These are phyloP conservation scores for Capronia coronata DNA, from an alignment of 2,329 filamentous ascomycete genomes.

Conservation along the genomic window DNA sequence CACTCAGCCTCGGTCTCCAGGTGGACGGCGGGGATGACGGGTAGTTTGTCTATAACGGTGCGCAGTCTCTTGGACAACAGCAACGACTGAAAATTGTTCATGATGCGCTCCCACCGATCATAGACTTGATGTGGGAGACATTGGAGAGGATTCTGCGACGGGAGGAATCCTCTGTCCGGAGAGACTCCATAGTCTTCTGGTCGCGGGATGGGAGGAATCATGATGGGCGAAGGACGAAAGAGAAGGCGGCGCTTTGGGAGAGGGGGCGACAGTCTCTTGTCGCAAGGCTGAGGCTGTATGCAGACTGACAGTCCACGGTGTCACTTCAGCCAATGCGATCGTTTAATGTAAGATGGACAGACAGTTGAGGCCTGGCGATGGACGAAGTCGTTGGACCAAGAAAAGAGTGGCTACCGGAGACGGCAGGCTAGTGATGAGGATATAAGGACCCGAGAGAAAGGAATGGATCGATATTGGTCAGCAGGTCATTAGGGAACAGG, in stretches of 20 bases:
- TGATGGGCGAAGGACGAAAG: conserved; percentile 29
- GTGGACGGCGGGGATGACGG: conserved; percentile 73
- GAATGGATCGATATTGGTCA: too few relatives aligned
- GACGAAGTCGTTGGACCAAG: too few relatives aligned
- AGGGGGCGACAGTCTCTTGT: not conserved
- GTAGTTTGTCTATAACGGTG: conserved; percentile 69
- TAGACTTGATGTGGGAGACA: conserved; percentile 85
- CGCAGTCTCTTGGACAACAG: conserved; percentile 79
- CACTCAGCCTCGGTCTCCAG: conserved; percentile 82
- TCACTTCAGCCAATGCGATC: not conserved
- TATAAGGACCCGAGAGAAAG: not conserved
- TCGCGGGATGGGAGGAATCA: conserved; percentile 43
- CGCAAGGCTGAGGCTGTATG: not conserved
- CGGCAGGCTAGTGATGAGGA: not conserved
- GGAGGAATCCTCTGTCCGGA: conserved; percentile 72
- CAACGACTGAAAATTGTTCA: conserved; percentile 76
- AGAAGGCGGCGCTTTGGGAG: not conserved
- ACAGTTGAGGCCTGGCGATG: not conserved
- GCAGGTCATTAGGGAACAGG: not conserved
- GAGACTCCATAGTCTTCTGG: conserved; percentile 67
- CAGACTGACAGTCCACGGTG: not conserved
- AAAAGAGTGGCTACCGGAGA: not conserved
- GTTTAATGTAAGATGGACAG: too few relatives aligned
- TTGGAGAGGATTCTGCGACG: conserved; percentile 70
- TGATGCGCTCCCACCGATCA: conserved; percentile 84